Evolutionary conservation across 2,329 filamentous ascomycete genomes (phyloP).

Genomic region (Cylindrodendrum hubeiense): DNA sequence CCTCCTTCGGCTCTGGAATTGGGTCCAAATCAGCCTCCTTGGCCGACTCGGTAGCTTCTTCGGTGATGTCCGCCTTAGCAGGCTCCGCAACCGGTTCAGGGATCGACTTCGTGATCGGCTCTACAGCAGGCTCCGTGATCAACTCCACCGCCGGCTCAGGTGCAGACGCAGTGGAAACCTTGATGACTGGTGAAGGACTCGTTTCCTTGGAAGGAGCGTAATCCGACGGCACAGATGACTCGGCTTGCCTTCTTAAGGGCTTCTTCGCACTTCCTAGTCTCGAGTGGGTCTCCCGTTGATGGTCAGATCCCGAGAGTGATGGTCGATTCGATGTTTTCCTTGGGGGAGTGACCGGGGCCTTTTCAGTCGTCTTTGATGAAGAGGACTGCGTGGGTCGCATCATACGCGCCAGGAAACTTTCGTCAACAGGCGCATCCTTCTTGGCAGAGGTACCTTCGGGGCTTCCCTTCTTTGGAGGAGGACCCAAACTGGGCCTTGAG

Average conservation of each 20-base stretch:
- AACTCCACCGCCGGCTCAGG: slow-evolving; percentile 8
- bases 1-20: background rate
- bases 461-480: slow-evolving; percentile 66
- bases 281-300: slow-evolving; percentile 37
- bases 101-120: slow-evolving; percentile 3
- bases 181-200: slow-evolving; percentile 20
- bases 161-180: slow-evolving; percentile 13
- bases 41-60: slow-evolving; percentile 19
- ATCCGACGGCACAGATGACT: slow-evolving; percentile 6
- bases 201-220: slow-evolving; percentile 10
- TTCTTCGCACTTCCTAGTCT: slow-evolving; percentile 44
- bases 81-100: slow-evolving; percentile 20
- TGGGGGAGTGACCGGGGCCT: slow-evolving; percentile 64
- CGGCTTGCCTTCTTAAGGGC: slow-evolving; percentile 8
- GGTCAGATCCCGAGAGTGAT: slow-evolving; percentile 37
- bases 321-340: slow-evolving; percentile 50
- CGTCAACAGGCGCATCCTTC: slow-evolving; percentile 70
- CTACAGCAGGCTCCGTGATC: slow-evolving; percentile 12
- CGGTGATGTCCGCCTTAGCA: slow-evolving; percentile 24
- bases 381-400: slow-evolving; percentile 81
- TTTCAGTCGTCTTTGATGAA: slow-evolving; percentile 76
- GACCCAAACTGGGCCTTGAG: slow-evolving; percentile 66
- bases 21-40: slow-evolving; percentile 20
- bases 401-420: slow-evolving; percentile 83
- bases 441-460: slow-evolving; percentile 52